Evolutionary conservation across 1,284 basidiomycete species (phyloP), one percentile per base, ranked within the genome.

Genomic region (Tausonia pullulans): DNA sequence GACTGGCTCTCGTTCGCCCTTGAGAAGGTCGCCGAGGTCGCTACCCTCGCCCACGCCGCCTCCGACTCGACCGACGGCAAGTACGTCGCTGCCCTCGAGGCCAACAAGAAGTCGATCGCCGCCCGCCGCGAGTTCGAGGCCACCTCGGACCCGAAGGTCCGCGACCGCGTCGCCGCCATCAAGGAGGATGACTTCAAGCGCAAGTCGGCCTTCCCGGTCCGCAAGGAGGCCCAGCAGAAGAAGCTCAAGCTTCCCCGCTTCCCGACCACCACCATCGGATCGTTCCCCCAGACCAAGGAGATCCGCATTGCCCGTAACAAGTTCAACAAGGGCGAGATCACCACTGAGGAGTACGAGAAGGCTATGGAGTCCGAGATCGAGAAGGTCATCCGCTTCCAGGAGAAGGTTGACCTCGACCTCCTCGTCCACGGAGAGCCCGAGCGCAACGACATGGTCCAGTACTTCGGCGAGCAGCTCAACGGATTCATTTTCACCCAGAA

Each of bases 241-340:
- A 83, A 88, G 75, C 84, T 97, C 76, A 82, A 88, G 71, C 85
- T 99, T 44, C 96, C 96, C 78, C 88, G 87, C 79, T 98, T 98
- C 87, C 93, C 95, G 68, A 98, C 94, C 71, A 98, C 95, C 70
- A 98, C 94, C 72, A 98, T 98, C 72, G 95, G 94, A 69, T 98
- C 95, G 55, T 98, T 97, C 90, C 91, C 91, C 72, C 93, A 99
- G 87, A 99, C 96, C 77, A 96, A 97, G 81, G 95, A 98, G 80
- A 99, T 99, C 73, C 93, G 94, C 79, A 82, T 83, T 72, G 93
- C 93, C 72, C 94, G 94, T 81, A 87, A 93, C 70, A 95, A 91
- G 81, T 85, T 94, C 75, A 86, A 83, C 79, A 99, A 98, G 83
- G 85, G 86, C 71, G 92, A 97, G 76, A 82, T 98, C 76, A 87